Conservation (phyloP, 2,329 filamentous ascomycete species). For the Neodidymelliopsis sp. region DNA sequence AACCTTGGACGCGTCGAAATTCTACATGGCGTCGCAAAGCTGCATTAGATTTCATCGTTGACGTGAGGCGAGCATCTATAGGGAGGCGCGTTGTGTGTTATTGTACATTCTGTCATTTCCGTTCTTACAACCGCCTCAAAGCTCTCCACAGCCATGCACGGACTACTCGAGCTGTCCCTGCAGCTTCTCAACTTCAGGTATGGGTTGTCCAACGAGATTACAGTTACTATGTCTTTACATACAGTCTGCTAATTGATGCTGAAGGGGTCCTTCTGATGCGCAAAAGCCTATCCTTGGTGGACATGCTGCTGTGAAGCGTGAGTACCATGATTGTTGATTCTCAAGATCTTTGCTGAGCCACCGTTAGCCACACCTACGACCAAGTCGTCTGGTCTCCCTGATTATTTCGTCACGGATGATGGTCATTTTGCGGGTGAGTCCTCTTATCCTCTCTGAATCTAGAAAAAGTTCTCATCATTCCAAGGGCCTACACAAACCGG, state of each 20-base stretch:
- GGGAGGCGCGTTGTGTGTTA: not conserved
- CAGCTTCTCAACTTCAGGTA: slow-evolving; percentile 36
- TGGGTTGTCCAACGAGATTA: slow-evolving; percentile 5
- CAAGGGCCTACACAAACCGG: slow-evolving; percentile 74
- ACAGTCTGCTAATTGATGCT: not conserved
- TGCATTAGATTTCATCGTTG: slow-evolving; percentile 3
- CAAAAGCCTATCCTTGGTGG: slow-evolving; percentile 27
- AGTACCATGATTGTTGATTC: slow-evolving; percentile 19
- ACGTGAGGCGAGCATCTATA: not conserved
- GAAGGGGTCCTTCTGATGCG: slow-evolving; percentile 16
- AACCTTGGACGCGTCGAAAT: slow-evolving; percentile 16
- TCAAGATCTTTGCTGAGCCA: slow-evolving; percentile 10
- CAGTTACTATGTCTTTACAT: not conserved
- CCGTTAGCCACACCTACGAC: slow-evolving; percentile 30
- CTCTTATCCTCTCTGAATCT: no score
- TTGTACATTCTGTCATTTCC: slow-evolving; percentile 10
- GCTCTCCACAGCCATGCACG: slow-evolving; percentile 28
- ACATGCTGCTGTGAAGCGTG: slow-evolving; percentile 29
- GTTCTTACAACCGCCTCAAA: not conserved
- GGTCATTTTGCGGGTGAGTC: slow-evolving; percentile 38
- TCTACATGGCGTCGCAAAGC: slow-evolving; percentile 7
- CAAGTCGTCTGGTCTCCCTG: slow-evolving; percentile 34
- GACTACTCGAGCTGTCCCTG: slow-evolving; percentile 34
- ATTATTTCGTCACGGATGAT: slow-evolving; percentile 45
- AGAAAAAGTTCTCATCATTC: slow-evolving; percentile 6